Evolutionary conservation across 192 early-diverging fungal species (phyloP).

Genomic region (Dissophora globulifera): DNA sequence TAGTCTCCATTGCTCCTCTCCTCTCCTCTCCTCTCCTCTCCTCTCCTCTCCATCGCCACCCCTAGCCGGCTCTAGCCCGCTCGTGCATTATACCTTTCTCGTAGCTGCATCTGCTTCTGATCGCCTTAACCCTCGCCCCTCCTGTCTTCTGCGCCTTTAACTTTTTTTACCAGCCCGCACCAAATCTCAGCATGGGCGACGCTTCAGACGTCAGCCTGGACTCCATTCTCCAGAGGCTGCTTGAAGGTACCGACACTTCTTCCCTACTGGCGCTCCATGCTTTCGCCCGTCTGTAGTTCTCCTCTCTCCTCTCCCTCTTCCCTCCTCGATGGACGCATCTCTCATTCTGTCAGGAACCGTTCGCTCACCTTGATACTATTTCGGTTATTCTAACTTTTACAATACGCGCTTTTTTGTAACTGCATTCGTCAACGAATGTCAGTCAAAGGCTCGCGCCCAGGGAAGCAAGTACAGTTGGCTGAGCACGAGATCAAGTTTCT

Average conservation of each 20-base stretch:
- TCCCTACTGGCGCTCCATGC: too few relatives aligned
- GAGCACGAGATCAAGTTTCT: constrained; percentile 95
- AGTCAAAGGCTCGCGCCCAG: constrained; percentile 90
- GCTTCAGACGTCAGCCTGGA: constrained; percentile 10
- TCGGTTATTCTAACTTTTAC: too few relatives aligned
- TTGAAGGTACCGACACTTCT: too few relatives aligned
- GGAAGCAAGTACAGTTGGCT: constrained; percentile 92
- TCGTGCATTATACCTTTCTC: background rate
- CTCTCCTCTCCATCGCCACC: background rate
- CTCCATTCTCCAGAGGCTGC: constrained; percentile 11
- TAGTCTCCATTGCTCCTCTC: background rate
- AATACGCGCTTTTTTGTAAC: background rate
- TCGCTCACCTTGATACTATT: too few relatives aligned
- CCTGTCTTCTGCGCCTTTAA: background rate
- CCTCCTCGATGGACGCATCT: background rate
- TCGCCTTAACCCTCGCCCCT: background rate
- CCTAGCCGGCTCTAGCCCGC: too few relatives aligned
- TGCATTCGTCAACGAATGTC: background rate
- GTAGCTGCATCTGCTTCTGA: background rate
- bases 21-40: background rate
- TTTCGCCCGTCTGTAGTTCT: too few relatives aligned
- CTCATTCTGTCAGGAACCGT: background rate
- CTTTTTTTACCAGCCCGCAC: background rate
- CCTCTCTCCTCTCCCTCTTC: background rate
- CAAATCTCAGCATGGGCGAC: constrained; percentile 7